A percentile compares a stretch with the other conserved stretches of the same genome.
phyloP scores from a whole-genome alignment of 306 rosid species.

The Cicer pinnatifidum region DNA sequence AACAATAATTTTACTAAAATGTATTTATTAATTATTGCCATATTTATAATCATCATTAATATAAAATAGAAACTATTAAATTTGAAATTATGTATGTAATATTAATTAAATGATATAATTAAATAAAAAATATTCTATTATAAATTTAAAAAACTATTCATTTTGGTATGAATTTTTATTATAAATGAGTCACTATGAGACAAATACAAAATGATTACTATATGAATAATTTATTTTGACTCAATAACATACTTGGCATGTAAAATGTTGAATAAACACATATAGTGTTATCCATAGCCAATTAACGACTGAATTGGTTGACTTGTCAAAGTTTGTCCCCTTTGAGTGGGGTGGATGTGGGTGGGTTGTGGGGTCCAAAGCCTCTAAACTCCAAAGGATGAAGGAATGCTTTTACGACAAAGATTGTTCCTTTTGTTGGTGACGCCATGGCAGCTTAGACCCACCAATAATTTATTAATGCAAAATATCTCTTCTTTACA shows the following conservation, averaged over 20 bases:
- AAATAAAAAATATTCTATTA: too few relatives aligned
- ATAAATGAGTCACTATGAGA: too few relatives aligned
- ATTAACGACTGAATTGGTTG: conserved; percentile 46
- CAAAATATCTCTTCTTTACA: conserved; percentile 34
- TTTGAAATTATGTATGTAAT: too few relatives aligned
- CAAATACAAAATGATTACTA: too few relatives aligned
- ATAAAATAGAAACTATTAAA: too few relatives aligned
- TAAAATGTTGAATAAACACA: conserved; percentile 12
- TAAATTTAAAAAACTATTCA: too few relatives aligned
- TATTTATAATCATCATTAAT: too few relatives aligned
- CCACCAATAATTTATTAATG: conserved; percentile 46
- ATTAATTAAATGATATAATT: too few relatives aligned
- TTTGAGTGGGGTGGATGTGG: conserved; percentile 41
- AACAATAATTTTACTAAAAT: too few relatives aligned
- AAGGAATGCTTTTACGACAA: conserved; percentile 44
- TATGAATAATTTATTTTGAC: too few relatives aligned
- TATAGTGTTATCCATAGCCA: conserved; percentile 40
- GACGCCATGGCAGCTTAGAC: conserved; percentile 45
- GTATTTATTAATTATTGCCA: too few relatives aligned
- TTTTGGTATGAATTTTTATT: too few relatives aligned
- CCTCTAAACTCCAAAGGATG: conserved; percentile 23
- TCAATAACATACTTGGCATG: background rate
- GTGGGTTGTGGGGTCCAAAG: conserved; percentile 43
- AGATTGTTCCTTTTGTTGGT: conserved; percentile 50
- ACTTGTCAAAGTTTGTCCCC: conserved; percentile 44